Base-by-base conservation (phyloP, 169 alveolate species). In the Plasmodium cynomolgi region DNA sequence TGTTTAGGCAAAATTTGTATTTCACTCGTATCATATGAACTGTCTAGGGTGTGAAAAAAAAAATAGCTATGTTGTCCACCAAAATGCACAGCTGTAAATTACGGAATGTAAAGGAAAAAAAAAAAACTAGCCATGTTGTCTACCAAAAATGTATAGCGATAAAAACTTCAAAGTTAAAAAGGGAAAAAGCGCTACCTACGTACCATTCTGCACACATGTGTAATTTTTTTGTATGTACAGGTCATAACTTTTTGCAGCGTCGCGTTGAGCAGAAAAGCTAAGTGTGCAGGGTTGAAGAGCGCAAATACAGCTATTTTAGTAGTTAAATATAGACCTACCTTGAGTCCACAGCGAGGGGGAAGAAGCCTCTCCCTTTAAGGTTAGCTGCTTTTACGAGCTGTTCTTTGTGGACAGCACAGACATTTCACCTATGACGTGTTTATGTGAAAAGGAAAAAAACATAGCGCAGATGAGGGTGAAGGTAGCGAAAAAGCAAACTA, bases 401-500 rank as follows among this genome's bases (percentile, higher is more conserved):
- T 11, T 44, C n/a, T 44, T 44, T 44, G n/a, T 44, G 56, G 56
- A 44, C 56, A 44, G 56, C n/a, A 44, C 56, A 6, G 56, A 13
- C n/a, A 44, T 44, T 44, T 9, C 56, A 44, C 56, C 56, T 44
- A n/a, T 44, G 56, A 44, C 56, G 0, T 44, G 56, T 13, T 20
- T 62, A 62, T 5, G 37, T 62, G 33, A 62, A 62, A 5, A 20
- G 75, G 33, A 20, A 62, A 62, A 62, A n/a, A 17, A 62, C 11
- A 62, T n/a, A 62, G 34, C 11, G 34, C 13, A 62, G 33, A 20
- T 62, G 34, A 44, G 34, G 37, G 75, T 20, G 26, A 62, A 62
- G 75, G 33, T 62, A 62, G 75, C 75, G 75, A 62, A 62, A 62
- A 62, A 20, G 75, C 33, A 62, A 62, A 62, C 75, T n/a, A 62